Base-by-base conservation (phyloP, 2,329 filamentous ascomycete species). In the Neonectria magnoliae region DNA sequence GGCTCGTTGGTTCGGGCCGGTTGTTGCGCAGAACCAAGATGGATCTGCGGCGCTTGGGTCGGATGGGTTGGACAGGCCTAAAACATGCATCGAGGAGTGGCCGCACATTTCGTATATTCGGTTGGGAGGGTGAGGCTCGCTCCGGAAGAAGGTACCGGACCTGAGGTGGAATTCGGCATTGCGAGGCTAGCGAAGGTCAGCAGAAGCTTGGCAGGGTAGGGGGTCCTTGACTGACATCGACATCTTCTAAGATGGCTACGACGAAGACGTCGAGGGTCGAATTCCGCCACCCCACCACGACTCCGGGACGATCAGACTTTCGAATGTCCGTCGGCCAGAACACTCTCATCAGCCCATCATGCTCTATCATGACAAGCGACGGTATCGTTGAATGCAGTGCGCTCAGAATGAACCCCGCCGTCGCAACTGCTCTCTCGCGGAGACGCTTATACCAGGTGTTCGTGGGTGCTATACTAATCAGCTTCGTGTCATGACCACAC, bases 241-340 rank as follows among this genome's bases (percentile, higher is more conserved):
- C 93, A 82, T 96, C 92, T 76, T 97, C 93, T 66, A 99, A 82
- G 51, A 98, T 88, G 27, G 93, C 91, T 54, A 98, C 90, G 41
- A 98, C 94, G 74, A 98, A 92, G 51, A 98, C 84, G 80, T 99
- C 96, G 57, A 94, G 84, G 52, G 91, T 90, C 41, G 95, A 98
- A 79, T 99, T 99, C 75, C 92, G 90, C 93, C 95, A 99, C 75
- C 96, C 96, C 51, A 99, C 92, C 69, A 99, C 89, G 65, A 98
- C 92, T 48, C 95, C 96, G 45, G 93, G 88, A 62, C 88, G 85
- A 71, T 89, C 87, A 60, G 90, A 92, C 79, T 85, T 87, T 59
- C 88, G 86, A 75, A 93, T 89, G 81, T 97, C 94, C 76, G 92
- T 92, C 75, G 96, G 97, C 96, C 96, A 99, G 84, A 99, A 98